phyloP scores from a whole-genome alignment of 1,139 yeast genomes.

The Pichia sp. region DNA sequence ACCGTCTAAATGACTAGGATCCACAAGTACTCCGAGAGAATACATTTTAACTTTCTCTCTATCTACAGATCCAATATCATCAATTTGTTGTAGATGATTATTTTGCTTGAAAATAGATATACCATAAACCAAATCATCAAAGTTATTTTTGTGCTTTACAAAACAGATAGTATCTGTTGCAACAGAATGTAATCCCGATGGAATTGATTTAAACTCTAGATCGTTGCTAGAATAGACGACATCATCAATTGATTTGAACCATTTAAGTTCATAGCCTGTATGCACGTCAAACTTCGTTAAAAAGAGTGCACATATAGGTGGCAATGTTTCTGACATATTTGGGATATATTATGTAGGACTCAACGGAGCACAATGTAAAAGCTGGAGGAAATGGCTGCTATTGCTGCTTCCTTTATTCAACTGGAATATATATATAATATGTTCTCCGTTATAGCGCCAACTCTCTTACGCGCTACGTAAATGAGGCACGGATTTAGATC shows the following conservation, averaged over 20 bases:
- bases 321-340: slow-evolving; percentile 6
- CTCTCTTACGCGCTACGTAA: no score
- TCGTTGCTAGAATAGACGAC: slow-evolving; percentile 28
- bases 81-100: slow-evolving; percentile 15
- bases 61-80: slow-evolving; percentile 28
- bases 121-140: slow-evolving; percentile 33
- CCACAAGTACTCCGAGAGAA: slow-evolving; percentile 57
- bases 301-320: slow-evolving; percentile 43
- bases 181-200: slow-evolving; percentile 75
- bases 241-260: slow-evolving; percentile 37
- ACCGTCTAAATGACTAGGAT: slow-evolving; percentile 26
- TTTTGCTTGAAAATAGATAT: slow-evolving; percentile 43
- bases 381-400: no score
- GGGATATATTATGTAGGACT: background rate
- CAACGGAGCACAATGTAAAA: no score
- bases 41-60: slow-evolving; percentile 55
- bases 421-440: no score
- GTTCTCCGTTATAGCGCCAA: no score
- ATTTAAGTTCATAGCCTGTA: slow-evolving; percentile 53
- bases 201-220: slow-evolving; percentile 70
- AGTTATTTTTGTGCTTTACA: slow-evolving; percentile 29
- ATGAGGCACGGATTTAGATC: no score
- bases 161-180: slow-evolving; percentile 48
- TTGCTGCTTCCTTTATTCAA: no score
- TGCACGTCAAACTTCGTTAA: slow-evolving; percentile 57